These are phyloP conservation scores for Rutstroemia sp. DNA, from an alignment of 2,329 filamentous ascomycete species.

Conservation along the genomic window DNA sequence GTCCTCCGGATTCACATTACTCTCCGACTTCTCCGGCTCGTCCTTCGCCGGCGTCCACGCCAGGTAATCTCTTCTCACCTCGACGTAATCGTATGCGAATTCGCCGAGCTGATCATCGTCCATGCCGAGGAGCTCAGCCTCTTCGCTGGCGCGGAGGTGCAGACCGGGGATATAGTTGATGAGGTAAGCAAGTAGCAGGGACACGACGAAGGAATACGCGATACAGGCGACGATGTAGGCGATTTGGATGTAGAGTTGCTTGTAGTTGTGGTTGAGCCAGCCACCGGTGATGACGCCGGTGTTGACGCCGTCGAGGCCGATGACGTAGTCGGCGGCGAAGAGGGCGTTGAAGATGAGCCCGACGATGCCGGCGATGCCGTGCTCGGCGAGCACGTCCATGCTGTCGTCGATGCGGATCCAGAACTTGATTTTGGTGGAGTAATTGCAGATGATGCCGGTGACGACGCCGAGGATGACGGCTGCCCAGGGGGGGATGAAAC, in stretches of 20 bases:
- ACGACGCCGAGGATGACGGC: conserved; percentile 59
- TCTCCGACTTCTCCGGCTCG: conserved; percentile 46
- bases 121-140: conserved; percentile 81
- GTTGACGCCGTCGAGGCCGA: conserved; percentile 72
- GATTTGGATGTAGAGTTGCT: conserved; percentile 70
- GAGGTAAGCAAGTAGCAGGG: conserved; percentile 62
- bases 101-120: conserved; percentile 87
- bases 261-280: conserved; percentile 69
- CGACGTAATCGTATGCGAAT: conserved; percentile 86
- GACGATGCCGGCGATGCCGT: conserved; percentile 62
- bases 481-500: conserved; percentile 61
- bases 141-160: conserved; percentile 70
- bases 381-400: conserved; percentile 66
- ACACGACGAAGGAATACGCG: conserved; percentile 66
- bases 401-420: conserved; percentile 61
- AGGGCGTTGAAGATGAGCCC: conserved; percentile 67
- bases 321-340: conserved; percentile 62
- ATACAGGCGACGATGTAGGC: conserved; percentile 64
- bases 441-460: conserved; percentile 61
- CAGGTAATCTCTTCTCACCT: conserved; percentile 81
- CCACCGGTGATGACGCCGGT: conserved; percentile 55
- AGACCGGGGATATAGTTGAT: conserved; percentile 73
- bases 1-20: conserved; percentile 52
- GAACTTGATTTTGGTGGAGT: conserved; percentile 51
- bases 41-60: conserved; percentile 74